Base-by-base conservation (phyloP, 306 rosid genomes). In the Trifolium subterraneum region DNA sequence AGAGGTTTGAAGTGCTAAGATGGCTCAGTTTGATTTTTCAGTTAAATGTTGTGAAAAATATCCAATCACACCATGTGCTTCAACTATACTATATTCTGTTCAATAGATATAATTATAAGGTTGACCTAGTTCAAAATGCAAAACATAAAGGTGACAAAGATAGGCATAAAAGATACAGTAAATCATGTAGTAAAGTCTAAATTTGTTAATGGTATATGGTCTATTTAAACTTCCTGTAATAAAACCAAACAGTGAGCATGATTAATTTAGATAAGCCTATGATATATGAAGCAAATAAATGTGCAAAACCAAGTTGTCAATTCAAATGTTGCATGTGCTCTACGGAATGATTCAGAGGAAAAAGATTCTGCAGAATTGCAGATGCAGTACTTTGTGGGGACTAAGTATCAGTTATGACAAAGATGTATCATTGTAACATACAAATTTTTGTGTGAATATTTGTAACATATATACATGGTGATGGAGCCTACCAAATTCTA, bases 301-400 rank as follows among this genome's bases (percentile, higher is more conserved):
- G 66, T 72, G 70, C 36, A 56, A 68, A 68, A 38, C 54, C 50
- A 65, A 19, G 74, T 20, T 35, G 82, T 55, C 55, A 65, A 72
- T 64, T 64, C 61, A 73, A 47, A 39, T 42, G 70, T 67, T 61
- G 72, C 67, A 60, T 74, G 80, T 74, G 79, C 61, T 39, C 36
- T 51, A 67, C 52, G 83, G 79, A 68, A 13, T 36, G 16, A 18
- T 35, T 59, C 41, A 48, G 56, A 48, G 56, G 20, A 66, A 79
- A 68, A 74, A 6, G 39, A 29, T 19, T 39, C 8, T 23, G 52
- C 13, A 66, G 55, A 44, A 22, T 66, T 77, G 79, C 71, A 68
- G 36, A 38, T 39, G 68, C 59, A 75, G 42, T 63, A 14, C 29
- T 42, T 70, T 70, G 65, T 52, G 59, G 84, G 82, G 77, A 78